Evolutionary conservation across 176 grass and related monocot genomes (phyloP).

Genomic region (Pharus latifolius): DNA sequence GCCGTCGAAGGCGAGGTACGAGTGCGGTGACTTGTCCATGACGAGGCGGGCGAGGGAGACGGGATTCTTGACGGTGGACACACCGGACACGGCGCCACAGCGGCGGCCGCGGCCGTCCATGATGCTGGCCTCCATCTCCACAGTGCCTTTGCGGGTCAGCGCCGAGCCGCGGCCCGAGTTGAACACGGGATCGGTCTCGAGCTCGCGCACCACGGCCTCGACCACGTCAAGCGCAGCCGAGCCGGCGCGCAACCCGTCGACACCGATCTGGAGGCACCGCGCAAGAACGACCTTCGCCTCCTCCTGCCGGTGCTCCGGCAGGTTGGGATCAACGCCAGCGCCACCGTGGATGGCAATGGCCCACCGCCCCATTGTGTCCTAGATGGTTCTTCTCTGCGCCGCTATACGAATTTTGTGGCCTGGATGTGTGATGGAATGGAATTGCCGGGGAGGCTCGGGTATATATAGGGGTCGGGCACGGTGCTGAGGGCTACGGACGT

Average conservation of each 20-base stretch:
- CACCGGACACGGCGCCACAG: constrained; percentile 83
- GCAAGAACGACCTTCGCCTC: constrained; percentile 63
- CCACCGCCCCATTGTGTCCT: constrained; percentile 49
- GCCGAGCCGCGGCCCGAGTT: constrained; percentile 83
- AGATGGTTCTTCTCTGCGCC: too few species aligned
- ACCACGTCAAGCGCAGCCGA: constrained; percentile 46
- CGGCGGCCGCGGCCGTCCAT: constrained; percentile 79
- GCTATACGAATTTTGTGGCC: background rate
- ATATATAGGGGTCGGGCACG: constrained; percentile 35
- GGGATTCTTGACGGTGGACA: constrained; percentile 76
- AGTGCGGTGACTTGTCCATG: constrained; percentile 86
- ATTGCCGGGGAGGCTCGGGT: background rate
- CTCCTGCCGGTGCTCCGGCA: constrained; percentile 60
- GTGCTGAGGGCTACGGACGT: background rate
- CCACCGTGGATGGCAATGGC: constrained; percentile 91
- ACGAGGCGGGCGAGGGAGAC: constrained; percentile 74
- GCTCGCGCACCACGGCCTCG: constrained; percentile 67
- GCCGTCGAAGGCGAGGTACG: constrained; percentile 87
- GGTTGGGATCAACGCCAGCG: constrained; percentile 78
- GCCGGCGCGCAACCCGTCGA: constrained; percentile 25
- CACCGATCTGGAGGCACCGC: constrained; percentile 62
- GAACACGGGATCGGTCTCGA: constrained; percentile 86
- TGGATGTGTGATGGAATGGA: background rate
- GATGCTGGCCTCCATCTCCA: constrained; percentile 99
- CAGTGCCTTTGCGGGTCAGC: constrained; percentile 62